Base-by-base conservation (phyloP, 169 alveolate species). In the Cryptosporidium xiaoi region DNA sequence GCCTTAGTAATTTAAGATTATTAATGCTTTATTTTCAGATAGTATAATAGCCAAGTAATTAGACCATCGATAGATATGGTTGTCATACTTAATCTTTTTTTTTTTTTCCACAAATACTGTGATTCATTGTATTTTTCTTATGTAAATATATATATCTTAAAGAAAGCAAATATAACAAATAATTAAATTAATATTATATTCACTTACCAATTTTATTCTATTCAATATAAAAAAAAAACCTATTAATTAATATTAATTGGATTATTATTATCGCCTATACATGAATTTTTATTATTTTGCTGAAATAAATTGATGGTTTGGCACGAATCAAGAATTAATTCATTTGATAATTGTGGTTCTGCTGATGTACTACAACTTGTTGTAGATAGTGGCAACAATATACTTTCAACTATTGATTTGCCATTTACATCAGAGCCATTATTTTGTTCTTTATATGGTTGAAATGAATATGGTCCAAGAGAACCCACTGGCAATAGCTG, bases 391-490 rank as follows among this genome's bases (percentile, higher is more conserved):
- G 84, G 84, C 6, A 71, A 55, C 27, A 71, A 44, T 33, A 71
- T 56, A 58, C 68, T 71, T 36, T 71, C 84, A 33, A 71, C 84
- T 36, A 71, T 71, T 33, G 84, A 71, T 44, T 71, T 71, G 16
- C 69, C 84, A 33, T 33, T 33, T 20, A 16, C 36, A n/a, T 71
- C 68, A 24, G 36, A 15, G 24, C 31, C 51, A 27, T 51, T n/a
- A 8, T 24, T 27, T 13, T 55, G 68, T 34, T 71, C 84, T 24
- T 71, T 71, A 46, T 55, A 71, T 53, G 84, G 84, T 44, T 71
- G 84, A 36, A 71, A 71, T 51, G 84, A 71, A 55, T 71, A 71
- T 16, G 84, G 84, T 40, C 84, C 84, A 71, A 71, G 84, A 20
- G 84, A 71, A 20, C 84, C 84, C 31, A 55, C 58, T 24, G 84